Base-by-base conservation (phyloP, 352 stramenopile genomes). In the Pythium vanterpoolii region DNA sequence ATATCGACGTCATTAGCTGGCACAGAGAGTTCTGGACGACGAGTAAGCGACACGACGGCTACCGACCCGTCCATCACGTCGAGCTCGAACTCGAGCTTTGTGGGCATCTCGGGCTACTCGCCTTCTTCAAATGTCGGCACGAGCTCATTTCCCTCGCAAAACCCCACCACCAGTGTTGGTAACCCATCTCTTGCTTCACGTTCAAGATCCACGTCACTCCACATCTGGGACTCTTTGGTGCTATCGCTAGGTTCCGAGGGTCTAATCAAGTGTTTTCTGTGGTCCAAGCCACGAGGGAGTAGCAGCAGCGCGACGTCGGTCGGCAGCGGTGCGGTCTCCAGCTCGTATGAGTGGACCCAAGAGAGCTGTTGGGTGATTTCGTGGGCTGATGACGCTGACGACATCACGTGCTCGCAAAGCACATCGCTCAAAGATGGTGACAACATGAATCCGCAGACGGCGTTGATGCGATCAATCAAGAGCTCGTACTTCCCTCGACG, bases 401-500 rank as follows among this genome's bases (percentile, higher is more conserved):
- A 95, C 50, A 90, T 95, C 44, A 93, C 83, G 14, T 95, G 85
- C 31, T 93, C 84, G 0, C 82, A 95, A 42, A 93, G 78, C 47
- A 91, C 78, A 9, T 93, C 79, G 10, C 66, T 91, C 26, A 89
- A 85, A 39, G 77, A 89, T 36, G 80, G 78, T 5, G 83, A 93
- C 68, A 87, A 95, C 51, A 89, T 95, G 79, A 88, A 89, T 63
- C 79, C 81, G 11, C 79, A 90, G 52, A 87, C 79, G 5, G 77
- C 79, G 19, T 64, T 95, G 21, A 93, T 92, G 83, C 74, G 78
- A 9, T 95, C 77, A 0, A 92, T 89, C 71, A 89, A 91, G 54
- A 83, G 58, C 43, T 89, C 75, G 46, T 92, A 89, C 40, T 95
- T 92, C 40, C 77, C 83, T 11, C 51, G 79, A 0, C 72, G 71